Evolutionary conservation across 768 basidiomycete species (phyloP).

Genomic region (Calocybe gangraenosa): DNA sequence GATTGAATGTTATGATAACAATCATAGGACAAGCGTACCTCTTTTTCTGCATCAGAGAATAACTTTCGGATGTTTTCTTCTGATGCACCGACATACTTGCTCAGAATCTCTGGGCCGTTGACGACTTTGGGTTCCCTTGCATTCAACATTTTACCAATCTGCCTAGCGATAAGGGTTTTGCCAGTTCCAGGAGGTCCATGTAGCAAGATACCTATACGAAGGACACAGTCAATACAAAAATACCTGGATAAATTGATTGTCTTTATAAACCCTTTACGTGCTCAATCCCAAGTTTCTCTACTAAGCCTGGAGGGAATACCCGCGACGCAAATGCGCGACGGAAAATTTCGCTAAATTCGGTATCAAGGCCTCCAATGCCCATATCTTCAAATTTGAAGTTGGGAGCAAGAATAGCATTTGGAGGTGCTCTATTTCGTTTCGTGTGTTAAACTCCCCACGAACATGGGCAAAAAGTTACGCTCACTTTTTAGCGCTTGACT

Average conservation of each 20-base stretch:
- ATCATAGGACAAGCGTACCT: constrained; percentile 41
- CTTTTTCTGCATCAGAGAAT: constrained; percentile 97
- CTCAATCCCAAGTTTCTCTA: constrained; percentile 96
- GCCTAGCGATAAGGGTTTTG: constrained; percentile 95
- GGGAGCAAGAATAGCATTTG: constrained; percentile 93
- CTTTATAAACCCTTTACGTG: constrained; percentile 99
- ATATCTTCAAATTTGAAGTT: constrained; percentile 99
- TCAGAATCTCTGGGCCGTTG: constrained; percentile 96
- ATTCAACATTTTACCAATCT: constrained; percentile 99
- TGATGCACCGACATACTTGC: constrained; percentile 94
- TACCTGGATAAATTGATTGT: too few relatives aligned
- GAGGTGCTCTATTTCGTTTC: constrained; percentile 55
- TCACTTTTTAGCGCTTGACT: constrained; percentile 87
- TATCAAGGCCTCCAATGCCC: constrained; percentile 97
- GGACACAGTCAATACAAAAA: background rate
- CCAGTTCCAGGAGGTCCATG: constrained; percentile 98
- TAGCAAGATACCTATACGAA: constrained; percentile 73
- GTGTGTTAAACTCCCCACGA: background rate
- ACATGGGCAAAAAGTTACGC: constrained; percentile 13
- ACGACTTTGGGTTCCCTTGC: constrained; percentile 97
- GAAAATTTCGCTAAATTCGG: constrained; percentile 95
- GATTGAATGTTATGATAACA: background rate
- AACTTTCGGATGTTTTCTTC: constrained; percentile 98
- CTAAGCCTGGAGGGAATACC: constrained; percentile 95
- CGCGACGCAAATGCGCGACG: constrained; percentile 97